These are phyloP conservation scores for Lodderomyces theae DNA, from an alignment of 1,139 yeast genomes.

Conservation along the genomic window DNA sequence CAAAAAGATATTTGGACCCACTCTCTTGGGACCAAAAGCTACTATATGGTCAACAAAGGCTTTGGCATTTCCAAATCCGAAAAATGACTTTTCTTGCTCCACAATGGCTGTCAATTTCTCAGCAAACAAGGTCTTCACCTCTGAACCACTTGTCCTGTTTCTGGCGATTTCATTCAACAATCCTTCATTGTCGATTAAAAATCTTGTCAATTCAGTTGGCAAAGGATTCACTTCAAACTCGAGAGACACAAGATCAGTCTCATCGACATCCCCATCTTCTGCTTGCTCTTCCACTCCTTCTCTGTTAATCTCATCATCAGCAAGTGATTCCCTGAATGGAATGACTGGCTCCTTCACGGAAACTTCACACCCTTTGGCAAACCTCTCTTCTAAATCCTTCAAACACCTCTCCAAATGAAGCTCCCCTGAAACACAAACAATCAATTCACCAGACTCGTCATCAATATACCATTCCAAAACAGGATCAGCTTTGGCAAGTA, in stretches of 20 bases:
- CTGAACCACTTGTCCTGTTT: conserved; percentile 17
- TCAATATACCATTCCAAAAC: conserved; percentile 84
- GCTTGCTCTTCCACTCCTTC: conserved; percentile 12
- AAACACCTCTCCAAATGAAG: conserved; percentile 87
- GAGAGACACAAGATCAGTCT: conserved; percentile 41
- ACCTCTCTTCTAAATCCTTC: conserved; percentile 83
- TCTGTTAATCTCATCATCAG: conserved; percentile 25
- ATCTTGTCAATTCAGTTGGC: conserved; percentile 48
- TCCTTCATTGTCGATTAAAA: conserved; percentile 47
- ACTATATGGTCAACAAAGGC: conserved; percentile 47
- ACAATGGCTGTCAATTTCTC: conserved; percentile 3
- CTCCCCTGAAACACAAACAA: conserved; percentile 94
- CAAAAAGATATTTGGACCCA: conserved; percentile 73
- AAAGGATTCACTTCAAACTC: conserved; percentile 57
- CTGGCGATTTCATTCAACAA: conserved; percentile 25
- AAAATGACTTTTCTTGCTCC: conserved; percentile 3
- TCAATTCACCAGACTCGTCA: conserved; percentile 84
- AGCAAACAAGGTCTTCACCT: background rate
- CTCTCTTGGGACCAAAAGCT: conserved; percentile 74
- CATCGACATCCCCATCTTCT: conserved; percentile 18
- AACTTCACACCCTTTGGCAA: conserved; percentile 83
- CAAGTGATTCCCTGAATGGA: conserved; percentile 87
- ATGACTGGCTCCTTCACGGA: conserved; percentile 89
- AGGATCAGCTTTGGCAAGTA: conserved; percentile 86
- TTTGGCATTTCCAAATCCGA: conserved; percentile 18